These are phyloP conservation scores for Plantago major DNA, from an alignment of 257 asterid species.

Conservation along the genomic window DNA sequence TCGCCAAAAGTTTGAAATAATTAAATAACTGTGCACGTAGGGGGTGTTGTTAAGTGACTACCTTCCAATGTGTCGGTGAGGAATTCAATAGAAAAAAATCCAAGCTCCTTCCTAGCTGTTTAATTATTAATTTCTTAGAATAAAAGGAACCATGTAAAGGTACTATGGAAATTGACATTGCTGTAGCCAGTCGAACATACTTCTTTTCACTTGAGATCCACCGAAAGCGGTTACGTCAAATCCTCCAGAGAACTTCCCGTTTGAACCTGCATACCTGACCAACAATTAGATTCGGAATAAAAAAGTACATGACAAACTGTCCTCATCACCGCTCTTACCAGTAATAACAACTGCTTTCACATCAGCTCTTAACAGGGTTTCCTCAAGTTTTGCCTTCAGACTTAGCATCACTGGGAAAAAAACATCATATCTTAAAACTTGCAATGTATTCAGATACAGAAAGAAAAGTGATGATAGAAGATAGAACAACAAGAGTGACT, in stretches of 20 bases:
- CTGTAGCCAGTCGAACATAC: conserved; percentile 30
- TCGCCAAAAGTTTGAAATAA: background rate
- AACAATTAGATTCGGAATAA: conserved; percentile 7
- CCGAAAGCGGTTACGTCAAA: conserved; percentile 44
- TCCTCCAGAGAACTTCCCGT: conserved; percentile 49
- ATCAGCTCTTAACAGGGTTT: conserved; percentile 35
- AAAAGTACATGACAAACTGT: background rate
- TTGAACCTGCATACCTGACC: conserved; percentile 26
- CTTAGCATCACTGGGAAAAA: conserved; percentile 37
- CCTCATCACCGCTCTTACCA: conserved; percentile 27
- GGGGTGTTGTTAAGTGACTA: conserved; percentile 14
- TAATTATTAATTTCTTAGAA: conserved; percentile 18
- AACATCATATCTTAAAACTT: background rate
- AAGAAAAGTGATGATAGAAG: background rate
- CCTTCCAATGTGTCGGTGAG: conserved; percentile 50
- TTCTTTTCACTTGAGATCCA: conserved; percentile 22
- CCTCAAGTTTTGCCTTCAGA: conserved; percentile 38
- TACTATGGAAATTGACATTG: conserved; percentile 10
- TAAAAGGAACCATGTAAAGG: background rate
- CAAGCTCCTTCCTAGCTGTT: conserved; percentile 38
- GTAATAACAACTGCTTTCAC: conserved; percentile 53
- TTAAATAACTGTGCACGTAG: background rate
- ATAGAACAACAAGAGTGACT: no score
- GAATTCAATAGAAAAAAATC: conserved; percentile 37
- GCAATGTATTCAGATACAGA: background rate